These are phyloP conservation scores for Chaetomium fimeti DNA, from an alignment of 495 filamentous ascomycete species.

Conservation along the genomic window DNA sequence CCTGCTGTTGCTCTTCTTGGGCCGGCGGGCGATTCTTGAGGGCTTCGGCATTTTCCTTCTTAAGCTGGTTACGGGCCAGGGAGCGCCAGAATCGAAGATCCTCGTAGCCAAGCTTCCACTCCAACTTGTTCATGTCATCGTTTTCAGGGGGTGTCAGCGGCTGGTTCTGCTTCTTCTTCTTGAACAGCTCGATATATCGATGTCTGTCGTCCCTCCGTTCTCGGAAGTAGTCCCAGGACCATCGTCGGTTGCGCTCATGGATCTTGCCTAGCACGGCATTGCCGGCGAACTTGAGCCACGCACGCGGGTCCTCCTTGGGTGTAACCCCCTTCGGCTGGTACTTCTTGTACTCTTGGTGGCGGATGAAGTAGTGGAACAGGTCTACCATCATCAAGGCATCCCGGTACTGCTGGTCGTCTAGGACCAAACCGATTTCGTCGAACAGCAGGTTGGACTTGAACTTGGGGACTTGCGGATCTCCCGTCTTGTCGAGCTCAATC, in stretches of 20 bases:
- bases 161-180: constrained; percentile 81
- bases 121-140: constrained; percentile 70
- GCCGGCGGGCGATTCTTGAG: constrained; percentile 48
- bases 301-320: constrained; percentile 85
- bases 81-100: constrained; percentile 97
- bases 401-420: constrained; percentile 95
- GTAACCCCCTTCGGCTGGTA: constrained; percentile 77
- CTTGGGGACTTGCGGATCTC: constrained; percentile 72
- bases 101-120: constrained; percentile 88
- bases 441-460: constrained; percentile 90
- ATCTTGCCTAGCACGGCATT: constrained; percentile 88
- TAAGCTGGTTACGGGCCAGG: constrained; percentile 86
- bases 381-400: constrained; percentile 97
- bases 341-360: constrained; percentile 96
- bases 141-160: constrained; percentile 65
- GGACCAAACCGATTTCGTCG: constrained; percentile 90
- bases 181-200: constrained; percentile 90
- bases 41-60: constrained; percentile 86
- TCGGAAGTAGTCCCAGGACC: constrained; percentile 93
- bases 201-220: constrained; percentile 87
- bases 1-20: constrained; percentile 60
- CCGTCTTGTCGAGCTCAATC: constrained; percentile 89
- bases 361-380: constrained; percentile 96
- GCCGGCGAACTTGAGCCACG: constrained; percentile 88
- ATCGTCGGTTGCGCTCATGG: constrained; percentile 82